Conservation (phyloP, 2,329 filamentous ascomycete species). For the Stagonosporopsis vannaccii region DNA sequence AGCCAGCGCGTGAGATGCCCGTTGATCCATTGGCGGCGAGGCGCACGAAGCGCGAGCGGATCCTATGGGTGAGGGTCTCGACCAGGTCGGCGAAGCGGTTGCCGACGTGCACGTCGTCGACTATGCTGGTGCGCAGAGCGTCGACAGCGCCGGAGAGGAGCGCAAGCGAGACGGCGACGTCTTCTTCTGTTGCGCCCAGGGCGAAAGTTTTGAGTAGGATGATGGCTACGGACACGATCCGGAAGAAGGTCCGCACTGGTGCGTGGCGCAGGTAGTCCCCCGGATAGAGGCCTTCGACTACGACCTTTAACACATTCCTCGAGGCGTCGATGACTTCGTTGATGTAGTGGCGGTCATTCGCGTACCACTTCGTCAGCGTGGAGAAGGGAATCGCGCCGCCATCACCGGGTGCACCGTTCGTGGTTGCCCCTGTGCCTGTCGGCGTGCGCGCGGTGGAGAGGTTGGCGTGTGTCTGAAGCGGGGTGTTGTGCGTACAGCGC, state of each 20-base stretch:
- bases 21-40: slow-evolving; percentile 59
- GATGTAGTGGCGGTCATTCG: slow-evolving; percentile 68
- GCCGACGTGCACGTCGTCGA: slow-evolving; percentile 86
- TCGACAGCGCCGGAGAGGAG: slow-evolving; percentile 78
- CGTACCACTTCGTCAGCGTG: slow-evolving; percentile 59
- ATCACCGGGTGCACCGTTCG: no score
- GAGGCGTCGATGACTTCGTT: slow-evolving; percentile 78
- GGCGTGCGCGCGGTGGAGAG: slow-evolving; percentile 34
- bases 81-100: slow-evolving; percentile 83
- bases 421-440: slow-evolving; percentile 24
- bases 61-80: slow-evolving; percentile 76
- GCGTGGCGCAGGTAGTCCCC: slow-evolving; percentile 81
- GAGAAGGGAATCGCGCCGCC: slow-evolving; percentile 55
- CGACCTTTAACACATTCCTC: slow-evolving; percentile 76
- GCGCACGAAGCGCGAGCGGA: slow-evolving; percentile 74
- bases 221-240: slow-evolving; percentile 85
- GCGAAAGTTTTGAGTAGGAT: slow-evolving; percentile 86
- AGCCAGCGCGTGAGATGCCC: slow-evolving; percentile 49
- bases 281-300: slow-evolving; percentile 78
- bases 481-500: slow-evolving; percentile 80
- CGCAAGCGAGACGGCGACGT: slow-evolving; percentile 76
- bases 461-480: slow-evolving; percentile 44
- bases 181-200: slow-evolving; percentile 77
- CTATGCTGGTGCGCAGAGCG: slow-evolving; percentile 77
- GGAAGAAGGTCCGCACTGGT: slow-evolving; percentile 83